Conservation (phyloP, 768 basidiomycete species). For the Russula abietina region DNA sequence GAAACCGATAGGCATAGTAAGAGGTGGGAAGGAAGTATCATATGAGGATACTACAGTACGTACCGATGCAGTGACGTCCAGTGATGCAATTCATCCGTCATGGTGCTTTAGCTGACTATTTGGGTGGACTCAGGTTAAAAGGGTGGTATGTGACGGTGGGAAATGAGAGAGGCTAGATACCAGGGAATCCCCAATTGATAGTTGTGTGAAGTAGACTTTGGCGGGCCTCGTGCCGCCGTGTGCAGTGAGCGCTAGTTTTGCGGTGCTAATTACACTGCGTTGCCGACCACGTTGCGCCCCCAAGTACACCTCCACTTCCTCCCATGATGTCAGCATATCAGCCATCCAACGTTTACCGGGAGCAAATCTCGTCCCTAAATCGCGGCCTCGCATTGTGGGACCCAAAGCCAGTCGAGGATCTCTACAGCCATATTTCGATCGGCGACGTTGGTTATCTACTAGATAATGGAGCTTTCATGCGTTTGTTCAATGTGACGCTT, state of each 20-base stretch:
- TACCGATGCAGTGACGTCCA: too few species aligned
- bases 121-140: neutral
- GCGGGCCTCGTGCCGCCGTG: too few species aligned
- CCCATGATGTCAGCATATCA: neutral
- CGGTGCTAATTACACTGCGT: too few species aligned
- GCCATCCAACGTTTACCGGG: conserved; percentile 14
- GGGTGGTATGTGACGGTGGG: neutral
- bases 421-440: conserved; percentile 19
- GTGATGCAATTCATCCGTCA: neutral
- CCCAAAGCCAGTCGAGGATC: conserved; percentile 13
- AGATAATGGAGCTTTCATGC: too few species aligned
- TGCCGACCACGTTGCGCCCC: too few species aligned
- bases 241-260: too few species aligned
- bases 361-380: conserved; percentile 9
- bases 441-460: conserved; percentile 24
- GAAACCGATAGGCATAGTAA: neutral
- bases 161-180: neutral
- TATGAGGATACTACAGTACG: too few species aligned
- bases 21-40: neutral
- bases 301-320: neutral
- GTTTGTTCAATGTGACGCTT: too few species aligned
- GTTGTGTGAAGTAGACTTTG: neutral
- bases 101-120: neutral
- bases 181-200: neutral
- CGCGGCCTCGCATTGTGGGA: conserved; percentile 20